phyloP scores from a whole-genome alignment of 495 filamentous ascomycete species.

The Letharia columbiana region DNA sequence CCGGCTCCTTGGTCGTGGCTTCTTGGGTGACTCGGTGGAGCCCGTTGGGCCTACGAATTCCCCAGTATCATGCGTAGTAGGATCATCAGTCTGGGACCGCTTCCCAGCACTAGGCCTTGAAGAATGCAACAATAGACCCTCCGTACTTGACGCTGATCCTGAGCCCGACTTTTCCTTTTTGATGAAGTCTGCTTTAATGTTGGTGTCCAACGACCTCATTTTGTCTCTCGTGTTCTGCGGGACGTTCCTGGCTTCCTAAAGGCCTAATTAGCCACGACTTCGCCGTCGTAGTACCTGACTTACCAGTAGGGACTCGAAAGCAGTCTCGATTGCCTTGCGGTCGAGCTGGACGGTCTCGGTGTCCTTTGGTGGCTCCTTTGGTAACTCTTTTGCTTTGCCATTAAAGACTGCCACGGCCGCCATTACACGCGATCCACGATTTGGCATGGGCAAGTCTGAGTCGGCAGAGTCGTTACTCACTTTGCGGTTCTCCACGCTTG shows the following conservation, averaged over 20 bases:
- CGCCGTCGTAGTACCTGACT: conserved; percentile 10
- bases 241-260: conserved; percentile 75
- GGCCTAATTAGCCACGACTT: conserved; percentile 35
- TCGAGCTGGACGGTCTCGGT: conserved; percentile 38
- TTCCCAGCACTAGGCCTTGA: conserved; percentile 19
- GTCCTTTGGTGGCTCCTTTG: conserved; percentile 35
- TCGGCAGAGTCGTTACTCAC: conserved; percentile 10
- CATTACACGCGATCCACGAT: conserved; percentile 48
- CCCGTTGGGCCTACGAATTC: conserved; percentile 21
- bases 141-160: conserved; percentile 36
- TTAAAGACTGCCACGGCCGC: conserved; percentile 58
- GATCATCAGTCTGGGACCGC: conserved; percentile 34
- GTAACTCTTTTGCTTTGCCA: conserved; percentile 32
- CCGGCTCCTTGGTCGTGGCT: conserved; percentile 51
- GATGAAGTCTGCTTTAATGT: conserved; percentile 92
- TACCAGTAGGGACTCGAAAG: conserved; percentile 45
- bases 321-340: conserved; percentile 39
- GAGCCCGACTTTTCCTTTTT: conserved; percentile 72
- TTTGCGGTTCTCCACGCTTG: background rate
- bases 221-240: conserved; percentile 87
- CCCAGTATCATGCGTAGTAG: conserved; percentile 21
- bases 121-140: conserved; percentile 20
- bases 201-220: conserved; percentile 80
- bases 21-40: conserved; percentile 38
- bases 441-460: conserved; percentile 16